A percentile compares a stretch with the other conserved stretches of the same genome.
Evolutionary conservation across 116 monocot genomes (phyloP).

Genomic region (Phalaenopsis hybrid): DNA sequence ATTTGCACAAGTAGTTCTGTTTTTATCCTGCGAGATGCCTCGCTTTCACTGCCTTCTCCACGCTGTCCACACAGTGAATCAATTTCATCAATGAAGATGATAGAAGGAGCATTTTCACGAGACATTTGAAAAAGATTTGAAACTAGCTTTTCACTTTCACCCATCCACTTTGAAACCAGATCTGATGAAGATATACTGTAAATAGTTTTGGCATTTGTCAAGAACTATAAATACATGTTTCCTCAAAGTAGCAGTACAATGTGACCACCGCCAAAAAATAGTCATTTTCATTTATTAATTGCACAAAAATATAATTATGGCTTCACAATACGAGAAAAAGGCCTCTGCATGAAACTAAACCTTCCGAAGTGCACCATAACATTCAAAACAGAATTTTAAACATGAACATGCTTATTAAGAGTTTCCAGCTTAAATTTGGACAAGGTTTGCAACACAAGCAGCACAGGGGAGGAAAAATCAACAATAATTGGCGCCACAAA

Average conservation of each 20-base stretch:
- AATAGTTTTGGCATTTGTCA: background rate
- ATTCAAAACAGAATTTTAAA: background rate
- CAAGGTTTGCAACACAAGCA: background rate
- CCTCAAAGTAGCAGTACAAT: background rate
- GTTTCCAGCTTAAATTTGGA: background rate
- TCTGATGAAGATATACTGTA: slow-evolving; percentile 99
- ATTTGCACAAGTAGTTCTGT: slow-evolving; percentile 99
- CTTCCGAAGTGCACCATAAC: background rate
- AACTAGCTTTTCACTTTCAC: slow-evolving; percentile 99
- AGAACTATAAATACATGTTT: background rate
- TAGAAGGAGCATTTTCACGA: slow-evolving; percentile 86
- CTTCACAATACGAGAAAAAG: background rate
- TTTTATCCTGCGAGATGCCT: slow-evolving; percentile 97
- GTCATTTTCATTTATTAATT: background rate
- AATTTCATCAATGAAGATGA: slow-evolving; percentile 57
- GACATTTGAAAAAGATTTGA: slow-evolving; percentile 99
- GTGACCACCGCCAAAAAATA: background rate
- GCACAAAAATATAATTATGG: background rate
- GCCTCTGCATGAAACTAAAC: background rate
- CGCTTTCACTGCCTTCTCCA: slow-evolving; percentile 99
- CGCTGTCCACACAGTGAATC: slow-evolving; percentile 95
- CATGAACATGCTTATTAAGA: background rate
- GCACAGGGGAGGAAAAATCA: background rate
- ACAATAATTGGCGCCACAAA: background rate
- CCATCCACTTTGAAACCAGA: slow-evolving; percentile 99